Evolutionary conservation across 352 stramenopile species (phyloP), one percentile per base, ranked within the genome.

Genomic region (Globisporangium middletonii): DNA sequence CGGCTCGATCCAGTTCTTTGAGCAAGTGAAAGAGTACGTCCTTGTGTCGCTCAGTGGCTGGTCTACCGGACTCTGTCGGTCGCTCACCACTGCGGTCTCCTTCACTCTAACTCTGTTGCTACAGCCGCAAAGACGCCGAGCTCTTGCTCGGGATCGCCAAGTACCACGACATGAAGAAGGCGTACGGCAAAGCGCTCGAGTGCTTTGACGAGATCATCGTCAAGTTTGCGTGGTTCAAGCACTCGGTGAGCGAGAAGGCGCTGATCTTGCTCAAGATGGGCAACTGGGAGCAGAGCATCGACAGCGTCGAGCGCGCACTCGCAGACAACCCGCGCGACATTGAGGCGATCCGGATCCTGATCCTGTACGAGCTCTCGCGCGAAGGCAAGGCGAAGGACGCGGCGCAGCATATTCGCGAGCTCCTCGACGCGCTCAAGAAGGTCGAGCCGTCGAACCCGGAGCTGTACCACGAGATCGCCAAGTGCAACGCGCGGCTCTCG

Each of bases 211-310:
- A 93, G 42, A 62, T 91, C 53, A 86, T 86, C 30, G 85, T 93
- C 60, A 78, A 83, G 50, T 89, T 77, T 53, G 65, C 74, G 44
- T 94, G 85, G 83, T 94, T 96, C 66, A 78, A 87, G 53, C 83
- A 93, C 66, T 77, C 78, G 19, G 63, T 95, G 53, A 84, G 71
- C 48, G 84, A 94, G 56, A 95, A 95, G 45, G 86, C 83, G 13
- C 64, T 92, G 37, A 69, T 94, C 4, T 47, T 94, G 55, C 67
- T 94, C 38, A 89, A 92, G 50, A 92, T 92, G 80, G 75, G 80
- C 49, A 86, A 77, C 23, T 96, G 86, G 86, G 86, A 96, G 47
- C 76, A 91, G 60, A 90, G 82, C 43, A 68, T 91, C 55, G 86
- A 94, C 63, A 85, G 73, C 38, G 73, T 87, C 26, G 83, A 92